Evolutionary conservation across 495 filamentous ascomycete genomes (phyloP), one percentile per base, ranked within the genome.

Genomic region (Hypoxylon rickii): DNA sequence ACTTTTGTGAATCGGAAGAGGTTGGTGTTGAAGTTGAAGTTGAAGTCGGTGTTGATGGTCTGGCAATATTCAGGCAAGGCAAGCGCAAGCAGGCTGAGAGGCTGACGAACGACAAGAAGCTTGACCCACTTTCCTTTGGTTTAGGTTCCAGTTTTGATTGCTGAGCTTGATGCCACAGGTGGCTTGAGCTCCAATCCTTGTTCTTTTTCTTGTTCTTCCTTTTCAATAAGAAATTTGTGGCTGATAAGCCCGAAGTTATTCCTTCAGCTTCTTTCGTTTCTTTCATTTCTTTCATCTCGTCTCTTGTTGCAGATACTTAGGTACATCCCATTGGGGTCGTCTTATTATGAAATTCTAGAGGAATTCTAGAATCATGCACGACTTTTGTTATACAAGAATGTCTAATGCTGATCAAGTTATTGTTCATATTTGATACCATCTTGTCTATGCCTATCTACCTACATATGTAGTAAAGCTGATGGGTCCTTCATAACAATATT

Each of bases 1-100:
- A n/a, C n/a, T n/a, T n/a, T 4, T 29, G 4, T 10, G 24, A 29
- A 10, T 29, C 10, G 4, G 24, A 29, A 10, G 24, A 29, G 10
- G 10, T 55, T 37, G 39, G 42, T 8, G 22, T 12, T 34, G 49
- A 7, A 10, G 44, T 34, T 48, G 45, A 32, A 18, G 29, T 15
- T 51, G 39, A 31, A 47, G 52, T 36, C 53, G 29, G 37, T 19
- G 39, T 50, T 38, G 21, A 32, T 51, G 52, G 54, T 62, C 39
- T 57, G 58, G 55, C 48, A 44, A 24, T 52, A 19, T 36, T 13
- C 13, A 64, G 51, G 51, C 58, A 66, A 59, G 65, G 64, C 64
- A 66, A 54, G 64, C 65, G 64, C 64, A 66, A 54, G 64, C 65
- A 74, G 72, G 72, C 72, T 74, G 72, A 73, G 67, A 71, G 72